Percentiles rank a stretch among this genome's conserved stretches.
Conservation (phyloP, 2,329 filamentous ascomycete species). For the Fusarium nygamai region DNA sequence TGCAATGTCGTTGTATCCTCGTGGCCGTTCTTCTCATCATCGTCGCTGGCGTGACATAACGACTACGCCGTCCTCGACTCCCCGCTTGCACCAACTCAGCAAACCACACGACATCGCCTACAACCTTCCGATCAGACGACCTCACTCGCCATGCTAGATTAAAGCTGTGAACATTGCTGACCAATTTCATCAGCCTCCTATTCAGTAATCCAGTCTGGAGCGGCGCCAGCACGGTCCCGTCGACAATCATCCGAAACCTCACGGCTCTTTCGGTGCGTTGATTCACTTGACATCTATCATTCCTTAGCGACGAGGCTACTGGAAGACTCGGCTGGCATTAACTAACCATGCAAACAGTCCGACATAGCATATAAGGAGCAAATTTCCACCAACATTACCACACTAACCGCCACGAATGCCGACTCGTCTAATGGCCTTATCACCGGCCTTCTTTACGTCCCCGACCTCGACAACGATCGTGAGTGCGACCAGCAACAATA, state of each 20-base stretch:
- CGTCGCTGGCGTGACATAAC: constrained; percentile 3
- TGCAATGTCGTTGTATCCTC: constrained; percentile 7
- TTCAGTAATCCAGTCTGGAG: constrained; percentile 69
- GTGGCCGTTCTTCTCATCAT: constrained; percentile 12
- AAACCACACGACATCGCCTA: background rate
- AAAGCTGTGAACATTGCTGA: constrained; percentile 26
- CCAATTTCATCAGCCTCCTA: constrained; percentile 57
- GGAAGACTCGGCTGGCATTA: background rate
- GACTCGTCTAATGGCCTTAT: constrained; percentile 69
- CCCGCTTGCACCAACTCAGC: constrained; percentile 8
- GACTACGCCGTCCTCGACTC: constrained; percentile 1
- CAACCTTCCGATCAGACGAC: background rate
- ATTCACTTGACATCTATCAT: background rate
- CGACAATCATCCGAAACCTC: constrained; percentile 66
- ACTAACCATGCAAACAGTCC: constrained; percentile 46
- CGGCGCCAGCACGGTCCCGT: constrained; percentile 60
- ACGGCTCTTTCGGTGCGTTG: constrained; percentile 64
- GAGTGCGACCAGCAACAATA: constrained; percentile 71
- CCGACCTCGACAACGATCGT: constrained; percentile 68
- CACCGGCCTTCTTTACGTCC: constrained; percentile 86
- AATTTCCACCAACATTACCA: constrained; percentile 72
- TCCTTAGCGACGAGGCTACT: background rate
- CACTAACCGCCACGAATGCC: constrained; percentile 75
- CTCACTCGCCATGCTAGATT: constrained; percentile 1
- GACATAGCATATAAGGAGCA: constrained; percentile 64